Base-by-base conservation (phyloP, 225 moss, liverwort and hornwort genomes). In the Straminergon stramineum region DNA sequence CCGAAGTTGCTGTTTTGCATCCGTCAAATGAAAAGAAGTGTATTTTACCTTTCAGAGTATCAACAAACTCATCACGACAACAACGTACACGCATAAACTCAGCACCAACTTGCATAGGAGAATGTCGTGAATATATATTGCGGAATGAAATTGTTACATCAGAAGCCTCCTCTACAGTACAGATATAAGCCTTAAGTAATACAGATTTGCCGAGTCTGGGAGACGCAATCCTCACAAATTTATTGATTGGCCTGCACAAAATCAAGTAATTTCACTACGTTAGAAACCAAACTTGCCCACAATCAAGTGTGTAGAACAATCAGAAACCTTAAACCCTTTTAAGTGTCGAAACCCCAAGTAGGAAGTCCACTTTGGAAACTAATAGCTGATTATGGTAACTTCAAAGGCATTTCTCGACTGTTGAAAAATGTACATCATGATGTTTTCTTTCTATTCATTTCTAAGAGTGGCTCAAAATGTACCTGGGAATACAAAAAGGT, bases 401-500 rank as follows among this genome's bases (percentile, higher is more conserved):
- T 70, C 20, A 56, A 30, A 84, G 39, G 20, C 11, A 52, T 17
- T 51, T 24, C 52, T 83, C 66, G 4, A 18, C 83, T 66, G 26
- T 17, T 67, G 7, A 52, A 37, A 51, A 30, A 67, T 19, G 68
- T n/a, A 17, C n/a, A 69, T 55, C 20, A 39, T 15, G 19, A 37
- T 48, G 65, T 34, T 65, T 51, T 26, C 11, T 9, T 65, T 51
- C 14, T 7, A 1, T 24, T 48, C 22, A 62, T 48, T 48, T 83
- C 11, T 0, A 55, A 69, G 9, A 30, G 52, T 67, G 69, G 84
- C 21, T 24, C 55, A 30, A 28, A 10, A 71, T 57, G 78, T 91
- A 97, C 99, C 97, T 97, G 99, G 73, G 99, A 99, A 73, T 99
- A 99, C 91, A 99, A 92, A 91, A 99, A 99, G 90, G 99, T 99